phyloP scores from a whole-genome alignment of 169 alveolate genomes.

The Cryptosporidium ryanae region DNA sequence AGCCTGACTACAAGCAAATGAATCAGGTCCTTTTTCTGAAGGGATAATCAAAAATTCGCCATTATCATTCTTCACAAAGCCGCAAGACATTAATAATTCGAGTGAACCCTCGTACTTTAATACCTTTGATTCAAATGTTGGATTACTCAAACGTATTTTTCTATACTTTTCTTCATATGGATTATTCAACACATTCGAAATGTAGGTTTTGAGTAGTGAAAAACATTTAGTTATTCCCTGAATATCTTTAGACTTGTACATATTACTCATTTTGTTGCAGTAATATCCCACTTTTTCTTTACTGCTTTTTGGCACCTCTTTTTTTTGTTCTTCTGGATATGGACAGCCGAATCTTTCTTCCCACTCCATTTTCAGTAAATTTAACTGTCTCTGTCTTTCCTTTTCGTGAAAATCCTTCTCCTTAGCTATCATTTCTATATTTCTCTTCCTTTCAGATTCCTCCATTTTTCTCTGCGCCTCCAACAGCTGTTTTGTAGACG shows the following conservation, averaged over 20 bases:
- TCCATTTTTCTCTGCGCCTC: conserved; percentile 79
- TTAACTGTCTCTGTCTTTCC: conserved; percentile 79
- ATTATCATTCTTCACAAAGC: conserved; percentile 77
- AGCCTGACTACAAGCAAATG: conserved; percentile 80
- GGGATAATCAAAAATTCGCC: conserved; percentile 77
- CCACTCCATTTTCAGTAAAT: conserved; percentile 77
- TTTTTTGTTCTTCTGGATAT: conserved; percentile 50
- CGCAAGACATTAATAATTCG: conserved; percentile 78
- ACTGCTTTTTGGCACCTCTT: conserved; percentile 29
- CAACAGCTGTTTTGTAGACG: conserved; percentile 76
- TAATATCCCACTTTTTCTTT: conserved; percentile 79
- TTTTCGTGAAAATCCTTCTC: conserved; percentile 80
- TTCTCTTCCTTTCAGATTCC: conserved; percentile 77
- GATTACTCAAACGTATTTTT: conserved; percentile 79
- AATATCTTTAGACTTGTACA: conserved; percentile 74
- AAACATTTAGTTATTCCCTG: conserved; percentile 76
- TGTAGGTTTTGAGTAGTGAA: conserved; percentile 76
- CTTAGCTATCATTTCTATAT: conserved; percentile 66
- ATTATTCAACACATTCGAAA: conserved; percentile 75
- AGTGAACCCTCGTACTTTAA: conserved; percentile 78
- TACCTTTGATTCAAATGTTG: conserved; percentile 80
- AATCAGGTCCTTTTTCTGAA: conserved; percentile 78
- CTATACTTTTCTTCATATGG: conserved; percentile 79
- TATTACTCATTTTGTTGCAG: conserved; percentile 76
- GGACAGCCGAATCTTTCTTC: conserved; percentile 80